These are phyloP conservation scores for Ophiostoma angusticollis DNA, from an alignment of 2,329 filamentous ascomycete genomes.

Conservation along the genomic window DNA sequence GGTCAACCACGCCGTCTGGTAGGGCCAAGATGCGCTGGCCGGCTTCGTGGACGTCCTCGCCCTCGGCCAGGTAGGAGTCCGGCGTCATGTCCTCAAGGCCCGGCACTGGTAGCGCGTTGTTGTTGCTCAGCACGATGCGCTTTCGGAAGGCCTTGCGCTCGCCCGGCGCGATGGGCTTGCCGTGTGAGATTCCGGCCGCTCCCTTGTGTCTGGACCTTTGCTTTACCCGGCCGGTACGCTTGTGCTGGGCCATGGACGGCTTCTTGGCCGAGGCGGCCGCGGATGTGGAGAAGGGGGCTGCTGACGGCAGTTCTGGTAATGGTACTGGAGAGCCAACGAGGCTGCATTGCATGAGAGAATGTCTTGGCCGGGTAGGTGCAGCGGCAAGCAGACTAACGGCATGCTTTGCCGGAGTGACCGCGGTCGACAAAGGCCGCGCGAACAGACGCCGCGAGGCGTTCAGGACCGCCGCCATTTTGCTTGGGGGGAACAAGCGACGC, in stretches of 20 bases:
- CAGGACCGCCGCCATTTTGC: conserved; percentile 9
- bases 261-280: conserved; percentile 2
- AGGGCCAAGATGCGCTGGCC: conserved; percentile 59
- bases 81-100: conserved; percentile 50
- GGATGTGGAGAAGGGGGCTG: conserved; percentile 25
- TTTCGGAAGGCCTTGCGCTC: conserved; percentile 82
- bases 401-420: too few relatives aligned
- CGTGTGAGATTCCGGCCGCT: conserved; percentile 26
- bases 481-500: not conserved
- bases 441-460: conserved; percentile 11
- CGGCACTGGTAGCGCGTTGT: conserved; percentile 70
- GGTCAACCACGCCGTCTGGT: conserved; percentile 58
- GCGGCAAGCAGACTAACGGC: too few relatives aligned
- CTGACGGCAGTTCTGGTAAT: too few relatives aligned
- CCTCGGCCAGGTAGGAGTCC: conserved; percentile 34
- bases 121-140: conserved; percentile 83
- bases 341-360: too few relatives aligned
- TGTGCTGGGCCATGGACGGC: conserved; percentile 12
- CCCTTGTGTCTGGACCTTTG: conserved; percentile 28
- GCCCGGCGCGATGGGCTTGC: conserved; percentile 52
- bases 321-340: too few relatives aligned
- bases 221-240: conserved; percentile 28
- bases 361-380: too few relatives aligned
- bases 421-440: conserved; percentile 7
- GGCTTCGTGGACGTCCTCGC: too few relatives aligned